Evolutionary conservation across 345 rosid genomes (phyloP).

Genomic region (Salix suchowensis): DNA sequence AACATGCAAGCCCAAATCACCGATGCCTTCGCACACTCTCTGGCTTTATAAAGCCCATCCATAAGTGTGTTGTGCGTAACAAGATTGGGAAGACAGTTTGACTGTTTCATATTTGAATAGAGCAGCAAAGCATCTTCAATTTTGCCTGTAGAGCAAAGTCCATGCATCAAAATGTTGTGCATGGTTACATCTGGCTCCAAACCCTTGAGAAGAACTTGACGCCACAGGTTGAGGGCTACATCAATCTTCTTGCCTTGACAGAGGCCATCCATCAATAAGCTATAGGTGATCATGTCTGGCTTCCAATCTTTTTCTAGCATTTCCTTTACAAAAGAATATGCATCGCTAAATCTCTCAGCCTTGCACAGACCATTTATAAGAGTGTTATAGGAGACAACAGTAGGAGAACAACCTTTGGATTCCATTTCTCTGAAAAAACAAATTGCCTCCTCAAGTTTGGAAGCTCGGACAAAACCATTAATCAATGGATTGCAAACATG

Average conservation of each 20-base stretch:
- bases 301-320: conserved; percentile 63
- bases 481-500: conserved; percentile 58
- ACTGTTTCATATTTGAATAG: conserved; percentile 50
- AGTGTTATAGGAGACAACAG: conserved; percentile 65
- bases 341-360: conserved; percentile 62
- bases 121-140: conserved; percentile 59
- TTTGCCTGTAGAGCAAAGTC: conserved; percentile 72
- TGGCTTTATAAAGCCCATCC: conserved; percentile 66
- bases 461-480: conserved; percentile 55
- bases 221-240: conserved; percentile 66
- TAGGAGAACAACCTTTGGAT: conserved; percentile 41
- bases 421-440: conserved; percentile 51
- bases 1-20: conserved; percentile 61
- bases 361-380: conserved; percentile 71
- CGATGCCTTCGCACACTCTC: conserved; percentile 56
- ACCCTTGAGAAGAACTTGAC: conserved; percentile 48
- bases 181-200: conserved; percentile 60
- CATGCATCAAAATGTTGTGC: conserved; percentile 78
- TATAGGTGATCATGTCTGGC: conserved; percentile 75
- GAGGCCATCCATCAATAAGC: conserved; percentile 74
- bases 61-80: conserved; percentile 78
- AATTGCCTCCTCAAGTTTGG: conserved; percentile 63
- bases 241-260: conserved; percentile 59
- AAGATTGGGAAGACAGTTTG: conserved; percentile 60
- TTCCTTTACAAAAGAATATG: conserved; percentile 61